phyloP scores from a whole-genome alignment of 2,329 filamentous ascomycete genomes.

The Tolypocladium ophioglossoides region DNA sequence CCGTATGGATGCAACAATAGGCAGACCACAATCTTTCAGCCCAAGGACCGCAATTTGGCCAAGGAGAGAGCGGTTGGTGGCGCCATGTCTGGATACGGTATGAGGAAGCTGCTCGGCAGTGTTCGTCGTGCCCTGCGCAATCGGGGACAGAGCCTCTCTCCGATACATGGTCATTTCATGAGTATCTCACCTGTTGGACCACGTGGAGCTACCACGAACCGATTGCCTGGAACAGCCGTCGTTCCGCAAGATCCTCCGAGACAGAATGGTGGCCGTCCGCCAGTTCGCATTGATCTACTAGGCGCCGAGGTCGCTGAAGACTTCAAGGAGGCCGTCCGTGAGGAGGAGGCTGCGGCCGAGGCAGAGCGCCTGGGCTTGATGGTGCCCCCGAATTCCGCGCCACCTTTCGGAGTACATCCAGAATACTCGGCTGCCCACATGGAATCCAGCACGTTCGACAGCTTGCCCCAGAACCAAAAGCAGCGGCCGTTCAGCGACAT shows the following conservation, averaged over 20 bases:
- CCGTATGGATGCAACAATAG: constrained; percentile 33
- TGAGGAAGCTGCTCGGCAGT: constrained; percentile 78
- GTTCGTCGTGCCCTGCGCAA: constrained; percentile 74
- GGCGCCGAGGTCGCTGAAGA: constrained; percentile 70
- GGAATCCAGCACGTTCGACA: constrained; percentile 27
- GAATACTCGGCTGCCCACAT: constrained; percentile 34
- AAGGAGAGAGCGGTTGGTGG: constrained; percentile 41
- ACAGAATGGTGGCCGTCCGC: constrained; percentile 33
- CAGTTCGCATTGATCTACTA: constrained; percentile 68
- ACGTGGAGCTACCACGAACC: constrained; percentile 44
- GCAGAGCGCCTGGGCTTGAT: constrained; percentile 10
- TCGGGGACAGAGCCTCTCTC: constrained; percentile 31
- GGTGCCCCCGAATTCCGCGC: constrained; percentile 13
- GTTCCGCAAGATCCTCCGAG: constrained; percentile 43
- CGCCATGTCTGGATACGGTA: constrained; percentile 59
- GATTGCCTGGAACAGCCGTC: constrained; percentile 48
- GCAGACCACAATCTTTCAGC: constrained; percentile 42
- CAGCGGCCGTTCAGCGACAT: constrained; percentile 39
- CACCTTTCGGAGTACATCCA: constrained; percentile 17
- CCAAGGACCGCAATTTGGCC: constrained; percentile 23
- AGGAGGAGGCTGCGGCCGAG: constrained; percentile 47
- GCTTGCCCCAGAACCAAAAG: constrained; percentile 18
- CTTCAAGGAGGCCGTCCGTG: constrained; percentile 64
- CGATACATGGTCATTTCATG: constrained; percentile 35
- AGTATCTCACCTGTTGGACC: constrained; percentile 38